These are phyloP conservation scores for Sarcodon aspratus DNA, from an alignment of 768 basidiomycete genomes.

Conservation along the genomic window DNA sequence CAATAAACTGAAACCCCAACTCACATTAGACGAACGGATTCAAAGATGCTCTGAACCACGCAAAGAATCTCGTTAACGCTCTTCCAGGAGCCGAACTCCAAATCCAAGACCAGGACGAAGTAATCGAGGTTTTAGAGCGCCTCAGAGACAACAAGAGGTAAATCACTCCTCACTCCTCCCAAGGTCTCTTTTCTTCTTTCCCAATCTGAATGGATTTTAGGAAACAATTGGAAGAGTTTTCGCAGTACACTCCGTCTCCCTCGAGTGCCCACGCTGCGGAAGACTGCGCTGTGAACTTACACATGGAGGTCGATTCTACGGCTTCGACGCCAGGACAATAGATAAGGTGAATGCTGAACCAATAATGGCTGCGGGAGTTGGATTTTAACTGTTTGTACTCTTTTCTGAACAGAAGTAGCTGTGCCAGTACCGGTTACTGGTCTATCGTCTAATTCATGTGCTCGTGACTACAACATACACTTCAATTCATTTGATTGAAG, in stretches of 20 bases:
- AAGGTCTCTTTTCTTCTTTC: neutral
- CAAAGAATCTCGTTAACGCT: constrained; percentile 43
- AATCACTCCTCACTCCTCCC: constrained; percentile 6
- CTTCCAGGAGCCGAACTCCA: constrained; percentile 67
- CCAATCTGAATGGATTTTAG: constrained; percentile 19
- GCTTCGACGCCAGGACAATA: constrained; percentile 42
- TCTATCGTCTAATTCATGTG: no score
- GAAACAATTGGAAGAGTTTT: constrained; percentile 42
- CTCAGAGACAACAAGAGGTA: constrained; percentile 56
- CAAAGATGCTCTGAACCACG: constrained; percentile 43
- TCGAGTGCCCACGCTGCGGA: constrained; percentile 8
- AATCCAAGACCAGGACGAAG: constrained; percentile 57
- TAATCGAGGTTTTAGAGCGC: constrained; percentile 56
- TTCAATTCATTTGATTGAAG: no score
- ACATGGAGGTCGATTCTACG: constrained; percentile 66
- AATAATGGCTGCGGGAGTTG: no score
- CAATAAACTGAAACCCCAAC: neutral
- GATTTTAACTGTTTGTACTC: no score
- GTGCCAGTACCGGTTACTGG: no score
- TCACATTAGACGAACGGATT: constrained; percentile 55
- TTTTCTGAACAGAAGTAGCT: no score
- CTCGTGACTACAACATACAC: no score
- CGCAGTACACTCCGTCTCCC: constrained; percentile 27
- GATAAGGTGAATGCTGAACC: neutral
- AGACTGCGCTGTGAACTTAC: constrained; percentile 15